Evolutionary conservation across 2,329 filamentous ascomycete species (phyloP).

Genomic region (Aspergillus piperis): DNA sequence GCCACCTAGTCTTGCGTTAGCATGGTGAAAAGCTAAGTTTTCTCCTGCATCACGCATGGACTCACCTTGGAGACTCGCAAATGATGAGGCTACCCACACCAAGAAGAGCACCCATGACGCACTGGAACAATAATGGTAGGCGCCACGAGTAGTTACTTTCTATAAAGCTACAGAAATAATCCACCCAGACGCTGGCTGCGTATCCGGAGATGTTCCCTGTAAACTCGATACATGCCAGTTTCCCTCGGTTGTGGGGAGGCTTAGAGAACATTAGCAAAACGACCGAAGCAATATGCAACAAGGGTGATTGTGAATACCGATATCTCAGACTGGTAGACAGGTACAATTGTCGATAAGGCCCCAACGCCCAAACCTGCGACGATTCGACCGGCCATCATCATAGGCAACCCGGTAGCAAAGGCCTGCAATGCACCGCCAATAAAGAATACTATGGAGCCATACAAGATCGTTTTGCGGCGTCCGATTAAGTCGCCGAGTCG

Average conservation of each 20-base stretch:
- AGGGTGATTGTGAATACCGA: constrained; percentile 50
- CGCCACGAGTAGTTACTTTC: constrained; percentile 85
- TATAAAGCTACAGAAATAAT: constrained; percentile 95
- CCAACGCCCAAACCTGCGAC: constrained; percentile 85
- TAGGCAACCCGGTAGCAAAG: constrained; percentile 76
- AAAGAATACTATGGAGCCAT: constrained; percentile 86
- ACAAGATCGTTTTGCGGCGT: constrained; percentile 84
- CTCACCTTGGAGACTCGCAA: constrained; percentile 88
- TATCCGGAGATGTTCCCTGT: constrained; percentile 97
- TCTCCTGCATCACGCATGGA: neutral
- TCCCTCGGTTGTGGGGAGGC: constrained; percentile 92
- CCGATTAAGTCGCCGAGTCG: constrained; percentile 90
- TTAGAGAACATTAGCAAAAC: constrained; percentile 23
- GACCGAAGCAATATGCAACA: neutral
- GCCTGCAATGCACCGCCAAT: constrained; percentile 83
- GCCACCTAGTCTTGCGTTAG: constrained; percentile 65
- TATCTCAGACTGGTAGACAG: constrained; percentile 92
- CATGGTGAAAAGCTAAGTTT: neutral
- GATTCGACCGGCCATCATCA: constrained; percentile 84
- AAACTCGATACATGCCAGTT: constrained; percentile 96
- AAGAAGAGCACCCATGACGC: constrained; percentile 85
- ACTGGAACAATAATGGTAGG: constrained; percentile 86
- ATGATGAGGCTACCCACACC: constrained; percentile 87
- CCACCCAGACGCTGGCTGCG: constrained; percentile 95
- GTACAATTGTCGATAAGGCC: constrained; percentile 86